These are phyloP conservation scores for Lachnellula cervina DNA, from an alignment of 2,329 filamentous ascomycete species.

Conservation along the genomic window DNA sequence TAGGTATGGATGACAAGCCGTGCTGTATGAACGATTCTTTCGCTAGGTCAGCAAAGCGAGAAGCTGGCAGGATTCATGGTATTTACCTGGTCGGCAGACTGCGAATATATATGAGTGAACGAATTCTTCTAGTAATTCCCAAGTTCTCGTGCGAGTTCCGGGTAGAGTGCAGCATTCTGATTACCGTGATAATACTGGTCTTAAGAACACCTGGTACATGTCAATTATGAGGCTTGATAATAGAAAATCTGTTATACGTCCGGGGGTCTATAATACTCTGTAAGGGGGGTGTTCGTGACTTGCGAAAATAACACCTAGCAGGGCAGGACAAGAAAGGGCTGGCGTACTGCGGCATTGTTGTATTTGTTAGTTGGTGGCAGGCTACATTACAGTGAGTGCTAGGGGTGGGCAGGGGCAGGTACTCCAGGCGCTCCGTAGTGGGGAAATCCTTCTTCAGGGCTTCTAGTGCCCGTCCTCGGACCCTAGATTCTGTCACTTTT, in stretches of 20 bases:
- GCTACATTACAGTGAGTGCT: no score
- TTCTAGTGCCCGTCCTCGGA: background rate
- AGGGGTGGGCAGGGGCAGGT: no score
- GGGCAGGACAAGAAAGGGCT: background rate
- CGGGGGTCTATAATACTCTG: background rate
- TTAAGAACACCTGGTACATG: constrained; percentile 12
- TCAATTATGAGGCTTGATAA: constrained; percentile 9
- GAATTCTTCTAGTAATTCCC: background rate
- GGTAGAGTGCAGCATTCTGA: constrained; percentile 9
- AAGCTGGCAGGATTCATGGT: constrained; percentile 3
- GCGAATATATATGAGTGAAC: constrained; percentile 10
- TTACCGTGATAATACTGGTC: constrained; percentile 9
- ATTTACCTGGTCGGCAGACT: constrained; percentile 1
- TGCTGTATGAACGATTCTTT: background rate
- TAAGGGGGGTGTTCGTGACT: constrained; percentile 9
- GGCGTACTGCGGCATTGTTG: no score
- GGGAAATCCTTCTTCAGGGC: constrained; percentile 4
- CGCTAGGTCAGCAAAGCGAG: constrained; percentile 4
- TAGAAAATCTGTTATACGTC: constrained; percentile 7
- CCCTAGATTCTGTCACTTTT: constrained; percentile 4
- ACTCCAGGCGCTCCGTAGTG: no score
- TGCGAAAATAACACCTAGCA: constrained; percentile 1
- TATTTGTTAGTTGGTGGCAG: no score
- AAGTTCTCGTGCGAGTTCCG: background rate
- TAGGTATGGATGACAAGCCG: constrained; percentile 4